Evolutionary conservation across 2,329 filamentous ascomycete species (phyloP), one percentile per base, ranked within the genome.

Genomic region (Ilyonectria sp.): DNA sequence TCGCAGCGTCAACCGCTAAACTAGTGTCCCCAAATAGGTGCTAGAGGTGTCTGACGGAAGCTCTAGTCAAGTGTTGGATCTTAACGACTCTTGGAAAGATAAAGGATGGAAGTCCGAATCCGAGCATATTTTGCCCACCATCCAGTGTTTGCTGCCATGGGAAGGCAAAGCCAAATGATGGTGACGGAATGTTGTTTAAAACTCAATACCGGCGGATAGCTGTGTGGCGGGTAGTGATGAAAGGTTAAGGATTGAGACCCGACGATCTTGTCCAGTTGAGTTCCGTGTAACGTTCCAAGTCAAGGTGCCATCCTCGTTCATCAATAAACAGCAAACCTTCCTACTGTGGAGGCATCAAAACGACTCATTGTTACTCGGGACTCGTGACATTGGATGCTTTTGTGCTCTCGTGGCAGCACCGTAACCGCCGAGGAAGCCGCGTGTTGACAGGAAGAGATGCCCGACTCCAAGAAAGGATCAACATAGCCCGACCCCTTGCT

Each of bases 351-450:
- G 37, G 40, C 7, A 65, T 43, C 6, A 26, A 65, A 61, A 46
- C 56, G 52, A 52, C 57, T 54, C 53, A 53, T 52, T 40, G 40
- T 60, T 52, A 23, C 50, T 29, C 13, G 49, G 17, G 31, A 60
- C 50, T 40, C 23, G 63, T 46, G 31, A 60, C 17, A 50, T 54
- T 54, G 58, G 37, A 46, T 61, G 58, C 58, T 61, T 61, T 61
- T 54, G 50, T 47, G 50, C 40, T 35, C n/a, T 35, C 59, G 21
- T 54, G 50, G 59, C 31, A 47, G 40, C 49, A 61, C 40, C 46
- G 35, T 62, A 33, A 53, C 31, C 35, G 53, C 57, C 63, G 53
- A 54, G 31, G 31, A 26, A 65, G 57, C 63, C 63, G 63, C 58
- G 63, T 33, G 23, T 55, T 40, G n/a, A 6, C 13, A 29, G 33